Base-by-base conservation (phyloP, 371 early-diverging fungal species). In the Mucor lusitanicus region DNA sequence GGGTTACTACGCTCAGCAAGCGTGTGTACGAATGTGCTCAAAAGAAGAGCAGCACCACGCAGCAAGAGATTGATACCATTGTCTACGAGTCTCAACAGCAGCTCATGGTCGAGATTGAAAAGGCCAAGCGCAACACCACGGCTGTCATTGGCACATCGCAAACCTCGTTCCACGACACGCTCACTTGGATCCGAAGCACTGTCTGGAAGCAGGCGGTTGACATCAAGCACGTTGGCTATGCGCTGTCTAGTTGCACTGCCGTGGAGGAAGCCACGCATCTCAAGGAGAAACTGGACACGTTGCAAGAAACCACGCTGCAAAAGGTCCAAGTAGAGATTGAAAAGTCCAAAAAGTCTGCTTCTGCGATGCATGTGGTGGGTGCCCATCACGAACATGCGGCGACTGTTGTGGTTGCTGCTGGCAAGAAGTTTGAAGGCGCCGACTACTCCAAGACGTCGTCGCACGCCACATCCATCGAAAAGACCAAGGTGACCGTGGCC, bases 41-140 rank as follows among this genome's bases (percentile, higher is more conserved):
- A 46, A 65, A 72, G 53, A 72, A 72, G 44, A 46, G 64, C 19
- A 32, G 23, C 19, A 53, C 66, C 25, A 56, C 59, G 37, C 56
- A 69, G n/a, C 53, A 69, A 30, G 75, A 75, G 19, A 75, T 75
- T 53, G 64, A 72, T 28, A 56, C 56, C 15, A 72, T 75, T 59
- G 61, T 75, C 30, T 64, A 11, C 40, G 67, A 72, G 25, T 66
- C 72, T 30, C 75, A 71, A 17, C 69, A 75, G 12, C 68, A 72
- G n/a, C 63, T 69, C 59, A 53, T 69, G 2, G 12, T 65, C 23
- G 68, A 72, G 25, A 69, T 76, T 30, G 76, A 76, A 57, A 72
- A 70, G 42, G 73, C 70, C 15, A 76, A 76, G 44, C 64, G 70
- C 35, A 56, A 61, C 3, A 66, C 75, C 0, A 69, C 72, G 15